Evolutionary conservation across 2,329 filamentous ascomycete species (phyloP), one percentile per base, ranked within the genome.

Genomic region (Chaetomiaceae sp.): DNA sequence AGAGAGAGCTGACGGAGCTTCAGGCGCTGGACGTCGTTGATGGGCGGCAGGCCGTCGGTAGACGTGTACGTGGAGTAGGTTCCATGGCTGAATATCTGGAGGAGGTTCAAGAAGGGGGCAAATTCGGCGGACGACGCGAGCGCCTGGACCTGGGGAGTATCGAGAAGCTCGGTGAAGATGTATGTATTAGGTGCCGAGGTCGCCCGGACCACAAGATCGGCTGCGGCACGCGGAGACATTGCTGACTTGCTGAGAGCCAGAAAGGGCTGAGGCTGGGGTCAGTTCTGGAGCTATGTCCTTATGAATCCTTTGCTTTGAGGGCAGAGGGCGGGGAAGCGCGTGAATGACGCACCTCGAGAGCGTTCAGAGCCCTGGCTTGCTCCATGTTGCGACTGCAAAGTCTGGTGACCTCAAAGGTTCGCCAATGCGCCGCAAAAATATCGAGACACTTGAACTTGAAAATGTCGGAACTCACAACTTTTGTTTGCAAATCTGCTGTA

Each of bases 1-100:
- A 98, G 80, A 17, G 89, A 88, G 32, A 98, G 84, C 61, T 96
- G 88, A 44, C 88, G 86, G 35, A 98, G 85, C 70, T 98, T 98
- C 53, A 83, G 76, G 35, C 74, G 69, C 70, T 98, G 93, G 44
- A 78, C 72, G 1, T 79, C 74, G 62, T 77, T 84, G 39, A 98
- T 79, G 7, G 73, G 52, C 2, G 91, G 93, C 3, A 96, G 81
- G 53, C 58, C 57, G 17, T 65, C 45, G 18, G 57, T 61, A 14
- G 49, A 54, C 18, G 56, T 61, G 71, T 95, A 96, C 57, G 84
- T 79, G 49, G 78, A 71, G 73, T 88, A 96, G 49, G 88, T 95
- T 50, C 91, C 93, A 74, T 93, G 88, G 49, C 89, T 87, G 68
- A 98, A 98, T 59, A 94, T 83, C 66, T 90, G 78, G 36, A 98